Percentiles rank a stretch among this genome's conserved stretches.
These are phyloP conservation scores for Aureobasidium pullulans DNA, from an alignment of 2,329 filamentous ascomycete genomes.

Conservation along the genomic window DNA sequence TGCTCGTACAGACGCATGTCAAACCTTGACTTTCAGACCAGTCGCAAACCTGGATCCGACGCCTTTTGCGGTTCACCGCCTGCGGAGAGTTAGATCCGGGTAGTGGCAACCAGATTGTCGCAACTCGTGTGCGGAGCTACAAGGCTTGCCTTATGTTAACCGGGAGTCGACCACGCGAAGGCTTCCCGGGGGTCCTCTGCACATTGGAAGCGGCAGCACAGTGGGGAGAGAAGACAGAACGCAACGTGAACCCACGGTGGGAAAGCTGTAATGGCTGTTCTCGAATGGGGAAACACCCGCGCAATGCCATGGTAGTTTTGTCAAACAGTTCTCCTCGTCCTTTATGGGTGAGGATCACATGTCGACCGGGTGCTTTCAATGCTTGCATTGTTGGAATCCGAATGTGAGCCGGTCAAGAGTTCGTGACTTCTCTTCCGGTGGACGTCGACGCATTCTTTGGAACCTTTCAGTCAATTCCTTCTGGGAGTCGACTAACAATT, in stretches of 20 bases:
- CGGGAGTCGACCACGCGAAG: neutral
- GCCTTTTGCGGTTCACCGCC: neutral
- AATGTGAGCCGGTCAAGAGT: neutral
- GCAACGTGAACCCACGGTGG: neutral
- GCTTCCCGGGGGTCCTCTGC: neutral
- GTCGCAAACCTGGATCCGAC: neutral
- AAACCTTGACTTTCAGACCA: neutral
- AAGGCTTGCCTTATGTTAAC: neutral
- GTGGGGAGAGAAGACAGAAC: neutral
- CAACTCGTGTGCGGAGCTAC: neutral
- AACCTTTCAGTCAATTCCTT: neutral
- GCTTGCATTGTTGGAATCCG: neutral
- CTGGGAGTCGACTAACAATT: neutral
- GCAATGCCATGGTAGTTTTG: neutral
- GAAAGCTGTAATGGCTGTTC: neutral
- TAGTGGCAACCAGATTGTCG: conserved; percentile 1
- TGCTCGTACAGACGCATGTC: neutral
- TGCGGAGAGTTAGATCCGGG: neutral
- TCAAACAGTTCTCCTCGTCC: neutral
- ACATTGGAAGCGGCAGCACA: neutral
- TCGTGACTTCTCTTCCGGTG: neutral
- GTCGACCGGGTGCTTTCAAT: neutral
- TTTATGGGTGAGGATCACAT: neutral
- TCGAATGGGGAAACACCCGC: neutral
- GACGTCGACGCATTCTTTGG: neutral